Base-by-base conservation (phyloP, 176 grass and related monocot species). In the Oryza meridionalis region DNA sequence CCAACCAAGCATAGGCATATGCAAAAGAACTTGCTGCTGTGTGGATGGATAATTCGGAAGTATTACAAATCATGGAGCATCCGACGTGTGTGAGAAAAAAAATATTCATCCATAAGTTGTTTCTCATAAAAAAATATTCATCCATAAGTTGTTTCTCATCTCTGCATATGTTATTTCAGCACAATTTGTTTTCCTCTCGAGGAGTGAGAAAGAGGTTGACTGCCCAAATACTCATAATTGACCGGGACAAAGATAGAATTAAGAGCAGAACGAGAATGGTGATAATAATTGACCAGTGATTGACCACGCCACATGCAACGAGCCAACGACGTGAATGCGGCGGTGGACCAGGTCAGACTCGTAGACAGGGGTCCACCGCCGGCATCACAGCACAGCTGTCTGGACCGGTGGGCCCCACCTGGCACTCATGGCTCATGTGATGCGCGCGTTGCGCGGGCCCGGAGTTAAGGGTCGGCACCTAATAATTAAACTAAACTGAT, bases 281-380 rank as follows among this genome's bases (percentile, higher is more conserved):
- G 55, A 22, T 62, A 24, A 65, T 17, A 45, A 14, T 59, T 58
- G 46, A 70, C 46, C 44, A 1, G 24, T 14, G 15, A 75, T 25
- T 37, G 64, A 10, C 37, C 2, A 55, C 26, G 46, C 26, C 21
- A 62, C 58, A 62, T 70, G 37, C 76, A 58, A 58, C 0, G 51
- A 55, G 53, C 49, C 49, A 58, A 32, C 29, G 47, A 59, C 32
- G 81, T 84, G 35, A 84, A 62, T 84, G 87, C 38, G 47, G 76
- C 70, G 77, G 76, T 69, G 77, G 49, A 63, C 63, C 77, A 7
- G 76, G 75, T 49, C 81, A 68, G 42, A 43, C 2, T 43, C 22
- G 6, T 7, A 9, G 53, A 19, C 19, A 5, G 44, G 70, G 29
- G 13, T n/a, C n/a, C n/a, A n/a, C n/a, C n/a, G n/a, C n/a, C n/a